Base-by-base conservation (phyloP, 805 yeast species). In the Pichia thaimueangensis region DNA sequence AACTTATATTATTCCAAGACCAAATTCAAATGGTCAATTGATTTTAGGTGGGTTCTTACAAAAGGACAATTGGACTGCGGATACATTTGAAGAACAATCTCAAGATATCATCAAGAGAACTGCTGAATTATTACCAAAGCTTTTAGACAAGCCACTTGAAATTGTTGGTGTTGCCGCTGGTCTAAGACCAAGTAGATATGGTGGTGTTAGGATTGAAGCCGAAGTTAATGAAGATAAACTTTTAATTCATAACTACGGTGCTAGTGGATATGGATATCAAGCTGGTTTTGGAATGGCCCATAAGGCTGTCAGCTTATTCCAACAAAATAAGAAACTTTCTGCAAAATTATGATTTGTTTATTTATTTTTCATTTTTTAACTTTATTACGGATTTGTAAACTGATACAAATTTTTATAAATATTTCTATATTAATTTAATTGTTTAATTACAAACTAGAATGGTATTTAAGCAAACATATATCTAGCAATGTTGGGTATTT, bases 41-140 rank as follows among this genome's bases (percentile, higher is more conserved):
- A 70, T 86, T 33, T 68, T 86, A 16, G 95, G 95, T 23, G 95
- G 95, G 1, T 85, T 70, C 50, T 58, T 79, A 51, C 88, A 83
- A 50, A 70, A 71, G 49, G 76, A 72, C 45, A 75, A 78, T 52
- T 79, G 81, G 80, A 67, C 74, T 10, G 74, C 72, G 1, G 82
- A 77, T 47, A 75, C 86, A 2, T 76, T 67, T 50, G 69, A 64
- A 27, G 67, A 64, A 28, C 79, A 82, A 54, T 74, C 83, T 1
- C 70, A 72, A 30, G 82, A 81, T 48, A 82, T 84, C 41, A 51
- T 83, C 28, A 64, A 62, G 37, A 70, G 91, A 51, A 76, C 86
- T 1, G 69, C 77, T 1, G 66, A 57, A 22, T 56, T 78, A 35
- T 57, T 63, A 23, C 85, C 84, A 30, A 60, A 74, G 43, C 67